phyloP scores from a whole-genome alignment of 306 rosid species.

The Purshia tridentata region DNA sequence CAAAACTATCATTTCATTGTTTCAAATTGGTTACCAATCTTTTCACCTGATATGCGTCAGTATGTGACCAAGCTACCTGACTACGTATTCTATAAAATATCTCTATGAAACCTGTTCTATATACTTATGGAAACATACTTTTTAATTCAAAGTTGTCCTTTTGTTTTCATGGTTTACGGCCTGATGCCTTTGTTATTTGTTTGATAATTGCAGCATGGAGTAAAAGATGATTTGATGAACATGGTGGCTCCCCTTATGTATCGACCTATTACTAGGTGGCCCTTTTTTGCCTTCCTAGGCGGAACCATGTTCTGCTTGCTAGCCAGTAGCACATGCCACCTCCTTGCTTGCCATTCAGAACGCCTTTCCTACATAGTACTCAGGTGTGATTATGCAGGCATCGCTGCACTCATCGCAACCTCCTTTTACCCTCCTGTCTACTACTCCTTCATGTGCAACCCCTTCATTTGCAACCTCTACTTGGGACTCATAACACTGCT shows the following conservation, averaged over 20 bases:
- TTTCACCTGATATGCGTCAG: background rate
- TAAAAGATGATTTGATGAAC: constrained; percentile 34
- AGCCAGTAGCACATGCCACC: constrained; percentile 65
- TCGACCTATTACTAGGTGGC: constrained; percentile 55
- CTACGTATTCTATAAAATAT: background rate
- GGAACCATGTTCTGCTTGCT: constrained; percentile 72
- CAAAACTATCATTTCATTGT: background rate
- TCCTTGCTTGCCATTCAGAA: constrained; percentile 58
- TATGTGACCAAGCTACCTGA: background rate
- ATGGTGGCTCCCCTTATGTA: constrained; percentile 32
- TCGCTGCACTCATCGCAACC: constrained; percentile 55
- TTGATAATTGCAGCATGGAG: constrained; percentile 36
- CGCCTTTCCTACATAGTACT: constrained; percentile 50
- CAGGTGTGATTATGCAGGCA: constrained; percentile 59
- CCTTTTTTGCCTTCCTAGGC: constrained; percentile 53
- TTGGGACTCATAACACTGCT: constrained; percentile 49
- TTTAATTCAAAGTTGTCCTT: background rate
- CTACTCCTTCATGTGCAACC: constrained; percentile 67
- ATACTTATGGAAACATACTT: background rate
- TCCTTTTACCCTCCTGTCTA: constrained; percentile 65
- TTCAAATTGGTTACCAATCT: background rate
- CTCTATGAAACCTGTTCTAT: background rate
- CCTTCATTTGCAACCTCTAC: constrained; percentile 51
- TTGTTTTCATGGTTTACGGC: background rate
- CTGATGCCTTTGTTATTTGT: constrained; percentile 5